phyloP scores from a whole-genome alignment of 2,329 filamentous ascomycete genomes.

The Trichoderma breve region DNA sequence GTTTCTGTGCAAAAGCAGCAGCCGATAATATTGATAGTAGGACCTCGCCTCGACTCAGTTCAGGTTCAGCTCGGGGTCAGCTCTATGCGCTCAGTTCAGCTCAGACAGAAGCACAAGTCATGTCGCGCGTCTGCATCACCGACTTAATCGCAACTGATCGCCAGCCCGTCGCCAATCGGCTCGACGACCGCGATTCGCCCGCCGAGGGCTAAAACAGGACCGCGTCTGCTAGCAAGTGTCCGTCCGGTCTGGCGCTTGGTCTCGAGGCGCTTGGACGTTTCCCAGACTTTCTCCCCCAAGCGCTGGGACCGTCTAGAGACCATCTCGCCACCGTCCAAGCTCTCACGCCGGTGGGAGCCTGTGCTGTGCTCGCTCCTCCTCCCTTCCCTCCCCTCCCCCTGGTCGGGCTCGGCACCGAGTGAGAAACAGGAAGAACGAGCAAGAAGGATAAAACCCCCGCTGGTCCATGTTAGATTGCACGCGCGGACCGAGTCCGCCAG shows the following conservation, averaged over 20 bases:
- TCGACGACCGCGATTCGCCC: constrained; percentile 14
- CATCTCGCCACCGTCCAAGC: constrained; percentile 6
- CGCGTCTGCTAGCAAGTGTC: constrained; percentile 9
- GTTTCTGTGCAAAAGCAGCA: not conserved
- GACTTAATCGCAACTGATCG: constrained; percentile 16
- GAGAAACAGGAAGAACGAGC: not conserved
- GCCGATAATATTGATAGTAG: no score
- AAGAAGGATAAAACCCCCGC: not conserved
- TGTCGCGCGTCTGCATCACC: constrained; percentile 7
- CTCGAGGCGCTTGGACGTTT: constrained; percentile 13
- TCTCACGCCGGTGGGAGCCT: not conserved
- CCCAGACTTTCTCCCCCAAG: not conserved
- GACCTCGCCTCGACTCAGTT: not conserved
- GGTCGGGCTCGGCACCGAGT: not conserved
- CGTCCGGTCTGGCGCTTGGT: constrained; percentile 4
- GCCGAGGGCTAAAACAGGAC: constrained; percentile 5
- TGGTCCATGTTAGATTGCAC: not conserved
- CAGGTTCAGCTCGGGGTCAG: not conserved
- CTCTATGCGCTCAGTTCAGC: not conserved
- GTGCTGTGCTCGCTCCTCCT: not conserved
- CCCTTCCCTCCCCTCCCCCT: not conserved
- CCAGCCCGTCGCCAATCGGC: constrained; percentile 18
- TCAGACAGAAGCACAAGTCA: not conserved
- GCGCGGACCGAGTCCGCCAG: constrained; percentile 2
- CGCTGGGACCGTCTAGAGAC: constrained; percentile 12